Percentiles rank a stretch among this genome's conserved stretches.
Evolutionary conservation across 768 basidiomycete species (phyloP).

Genomic region (Boletus insuetus): DNA sequence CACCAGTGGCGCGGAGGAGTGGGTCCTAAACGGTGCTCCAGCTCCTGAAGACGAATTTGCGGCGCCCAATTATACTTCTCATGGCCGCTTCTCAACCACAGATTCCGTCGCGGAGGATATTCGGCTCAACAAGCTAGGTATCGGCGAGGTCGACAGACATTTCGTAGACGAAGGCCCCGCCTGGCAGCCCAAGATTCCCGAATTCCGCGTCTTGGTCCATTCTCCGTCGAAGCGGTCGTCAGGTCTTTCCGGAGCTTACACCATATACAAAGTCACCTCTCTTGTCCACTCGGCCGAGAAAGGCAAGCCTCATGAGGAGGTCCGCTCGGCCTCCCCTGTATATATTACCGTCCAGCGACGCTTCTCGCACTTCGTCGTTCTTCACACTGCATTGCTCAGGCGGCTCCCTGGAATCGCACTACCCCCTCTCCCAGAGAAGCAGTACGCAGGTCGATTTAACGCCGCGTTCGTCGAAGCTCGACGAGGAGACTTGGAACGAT

Average conservation of each 20-base stretch:
- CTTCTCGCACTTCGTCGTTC: slow-evolving; percentile 80
- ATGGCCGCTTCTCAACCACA: slow-evolving; percentile 27
- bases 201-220: slow-evolving; percentile 73
- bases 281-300: slow-evolving; percentile 19
- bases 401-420: slow-evolving; percentile 74
- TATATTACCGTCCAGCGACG: slow-evolving; percentile 76
- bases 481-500: slow-evolving; percentile 77
- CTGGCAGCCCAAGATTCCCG: slow-evolving; percentile 73
- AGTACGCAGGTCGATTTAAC: slow-evolving; percentile 78
- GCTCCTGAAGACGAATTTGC: slow-evolving; percentile 30
- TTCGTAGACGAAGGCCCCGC: slow-evolving; percentile 66
- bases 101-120: slow-evolving; percentile 43
- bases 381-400: slow-evolving; percentile 67
- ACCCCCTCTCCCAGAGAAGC: slow-evolving; percentile 83
- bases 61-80: slow-evolving; percentile 18
- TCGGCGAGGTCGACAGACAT: slow-evolving; percentile 64
- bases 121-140: slow-evolving; percentile 38
- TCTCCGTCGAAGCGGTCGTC: slow-evolving; percentile 77
- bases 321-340: slow-evolving; percentile 37
- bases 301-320: slow-evolving; percentile 16
- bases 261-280: slow-evolving; percentile 73
- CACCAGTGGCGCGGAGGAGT: slow-evolving; percentile 82
- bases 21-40: slow-evolving; percentile 64
- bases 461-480: slow-evolving; percentile 81
- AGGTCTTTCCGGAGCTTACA: slow-evolving; percentile 66